Evolutionary conservation across 2,329 filamentous ascomycete species (phyloP), one percentile per base, ranked within the genome.

Genomic region (Curvularia sp.): DNA sequence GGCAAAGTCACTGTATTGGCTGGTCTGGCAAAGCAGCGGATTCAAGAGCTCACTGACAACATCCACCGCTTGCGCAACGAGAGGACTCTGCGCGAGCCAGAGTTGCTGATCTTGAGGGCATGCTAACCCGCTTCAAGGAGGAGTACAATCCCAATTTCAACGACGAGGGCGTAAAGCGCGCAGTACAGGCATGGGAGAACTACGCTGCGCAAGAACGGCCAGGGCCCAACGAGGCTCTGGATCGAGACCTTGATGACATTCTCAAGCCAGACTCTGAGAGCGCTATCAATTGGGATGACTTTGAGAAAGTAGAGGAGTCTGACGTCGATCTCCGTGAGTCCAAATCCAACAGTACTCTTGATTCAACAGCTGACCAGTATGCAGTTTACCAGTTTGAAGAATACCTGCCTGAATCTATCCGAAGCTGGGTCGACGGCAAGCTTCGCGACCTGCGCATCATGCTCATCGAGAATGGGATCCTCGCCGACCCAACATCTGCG

Each of bases 111-210:
- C 85, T 98, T 1, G 94, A 98, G 80, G 83, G 82, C 6, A 92
- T 99, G 60, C 80, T 99, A 60, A 83, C 84, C 15, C 89, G 87
- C 58, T 92, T 99, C 81, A 96, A 97, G 82, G 89, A 93, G 64
- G 93, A 97, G 74, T 96, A 97, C 78, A 98, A 99, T 76, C 95
- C 95, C 60, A 98, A 99, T 80, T 98, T 98, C 84, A 99, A 99
- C 77, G 95, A 99, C 63, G 95, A 98, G 78, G 95, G 95, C 62
- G 95, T 99, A 68, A 99, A 99, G 84, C 86, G 91, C 18, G 95
- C 95, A 5, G 93, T 99, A 52, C 89, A 94, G 75, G 86, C 88
- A 6, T 99, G 90, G 87, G 94, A 99, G 75, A 93, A 99, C 74
- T 98, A 97, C 74, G 89, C 92, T 31, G 94, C 93, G 15, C 86